phyloP scores from a whole-genome alignment of 768 basidiomycete genomes.

The Mycena venus region DNA sequence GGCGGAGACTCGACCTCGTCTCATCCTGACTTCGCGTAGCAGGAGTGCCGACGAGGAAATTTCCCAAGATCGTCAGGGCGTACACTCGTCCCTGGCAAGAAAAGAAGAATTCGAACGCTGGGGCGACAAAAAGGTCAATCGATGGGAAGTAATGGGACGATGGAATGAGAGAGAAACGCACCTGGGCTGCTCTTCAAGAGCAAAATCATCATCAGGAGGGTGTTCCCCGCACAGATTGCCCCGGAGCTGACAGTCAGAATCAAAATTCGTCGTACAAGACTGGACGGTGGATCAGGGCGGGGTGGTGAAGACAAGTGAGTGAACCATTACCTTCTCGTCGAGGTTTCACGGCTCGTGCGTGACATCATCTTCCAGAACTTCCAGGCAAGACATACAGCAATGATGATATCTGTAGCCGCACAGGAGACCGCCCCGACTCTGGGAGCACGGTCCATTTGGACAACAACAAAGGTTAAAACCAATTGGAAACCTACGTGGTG shows the following conservation, averaged over 20 bases:
- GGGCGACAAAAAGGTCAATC: neutral
- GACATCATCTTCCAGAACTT: conserved; percentile 14
- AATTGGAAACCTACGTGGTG: neutral
- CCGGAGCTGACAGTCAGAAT: conserved; percentile 18
- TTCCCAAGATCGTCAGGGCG: conserved; percentile 15
- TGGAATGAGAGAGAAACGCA: neutral
- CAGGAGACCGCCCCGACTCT: conserved; percentile 7
- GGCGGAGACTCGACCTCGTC: neutral
- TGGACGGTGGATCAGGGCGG: neutral
- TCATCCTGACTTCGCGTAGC: neutral
- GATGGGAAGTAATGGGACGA: too few relatives aligned
- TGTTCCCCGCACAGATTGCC: neutral
- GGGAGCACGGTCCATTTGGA: neutral
- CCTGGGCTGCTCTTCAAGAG: neutral
- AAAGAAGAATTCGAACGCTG: conserved; percentile 15
- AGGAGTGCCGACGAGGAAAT: conserved; percentile 7
- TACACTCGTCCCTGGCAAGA: conserved; percentile 11
- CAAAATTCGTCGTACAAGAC: neutral
- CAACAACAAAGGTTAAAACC: neutral
- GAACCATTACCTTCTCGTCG: neutral
- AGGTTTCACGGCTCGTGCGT: neutral
- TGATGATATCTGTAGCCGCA: conserved; percentile 5
- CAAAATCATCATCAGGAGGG: conserved; percentile 10
- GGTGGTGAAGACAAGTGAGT: too few relatives aligned
- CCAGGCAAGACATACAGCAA: neutral